Evolutionary conservation across 805 yeast genomes (phyloP).

Genomic region (Wickerhamiella slavikovae): DNA sequence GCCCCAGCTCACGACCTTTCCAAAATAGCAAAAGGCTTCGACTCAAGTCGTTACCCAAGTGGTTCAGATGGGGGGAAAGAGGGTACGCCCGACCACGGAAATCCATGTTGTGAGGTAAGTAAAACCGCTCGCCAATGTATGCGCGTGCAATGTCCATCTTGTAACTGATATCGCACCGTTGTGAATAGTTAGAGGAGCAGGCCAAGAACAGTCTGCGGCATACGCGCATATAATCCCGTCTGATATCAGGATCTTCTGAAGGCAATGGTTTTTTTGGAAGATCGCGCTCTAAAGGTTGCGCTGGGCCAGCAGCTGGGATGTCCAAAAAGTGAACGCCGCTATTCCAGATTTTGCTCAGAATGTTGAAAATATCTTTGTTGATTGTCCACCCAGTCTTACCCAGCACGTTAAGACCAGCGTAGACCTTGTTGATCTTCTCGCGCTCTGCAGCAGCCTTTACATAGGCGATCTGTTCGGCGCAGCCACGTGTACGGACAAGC

Average conservation of each 20-base stretch:
- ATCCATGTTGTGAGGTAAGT: slow-evolving; percentile 43
- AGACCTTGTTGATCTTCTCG: slow-evolving; percentile 42
- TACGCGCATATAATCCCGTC: slow-evolving; percentile 44
- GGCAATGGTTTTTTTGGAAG: slow-evolving; percentile 39
- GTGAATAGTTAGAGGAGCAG: slow-evolving; percentile 52
- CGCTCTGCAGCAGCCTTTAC: slow-evolving; percentile 64
- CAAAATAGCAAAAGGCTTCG: slow-evolving; percentile 38
- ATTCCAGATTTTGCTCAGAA: slow-evolving; percentile 72
- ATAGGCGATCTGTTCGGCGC: slow-evolving; percentile 81
- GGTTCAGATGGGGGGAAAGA: slow-evolving; percentile 40
- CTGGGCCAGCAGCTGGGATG: slow-evolving; percentile 34
- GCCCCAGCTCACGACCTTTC: slow-evolving; percentile 36
- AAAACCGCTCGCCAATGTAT: slow-evolving; percentile 41
- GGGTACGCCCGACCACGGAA: slow-evolving; percentile 51
- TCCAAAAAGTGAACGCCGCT: slow-evolving; percentile 54
- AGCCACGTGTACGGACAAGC: slow-evolving; percentile 58
- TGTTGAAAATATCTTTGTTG: slow-evolving; percentile 45
- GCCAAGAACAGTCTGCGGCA: slow-evolving; percentile 38
- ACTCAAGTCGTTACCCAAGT: slow-evolving; percentile 39
- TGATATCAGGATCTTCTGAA: slow-evolving; percentile 50
- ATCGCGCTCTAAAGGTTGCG: slow-evolving; percentile 20
- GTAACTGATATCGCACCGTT: slow-evolving; percentile 84
- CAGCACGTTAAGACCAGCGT: slow-evolving; percentile 63
- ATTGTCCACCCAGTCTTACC: slow-evolving; percentile 90
- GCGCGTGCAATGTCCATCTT: slow-evolving; percentile 92